phyloP scores from a whole-genome alignment of 2,329 filamentous ascomycete genomes.

The Shiraia sp. region DNA sequence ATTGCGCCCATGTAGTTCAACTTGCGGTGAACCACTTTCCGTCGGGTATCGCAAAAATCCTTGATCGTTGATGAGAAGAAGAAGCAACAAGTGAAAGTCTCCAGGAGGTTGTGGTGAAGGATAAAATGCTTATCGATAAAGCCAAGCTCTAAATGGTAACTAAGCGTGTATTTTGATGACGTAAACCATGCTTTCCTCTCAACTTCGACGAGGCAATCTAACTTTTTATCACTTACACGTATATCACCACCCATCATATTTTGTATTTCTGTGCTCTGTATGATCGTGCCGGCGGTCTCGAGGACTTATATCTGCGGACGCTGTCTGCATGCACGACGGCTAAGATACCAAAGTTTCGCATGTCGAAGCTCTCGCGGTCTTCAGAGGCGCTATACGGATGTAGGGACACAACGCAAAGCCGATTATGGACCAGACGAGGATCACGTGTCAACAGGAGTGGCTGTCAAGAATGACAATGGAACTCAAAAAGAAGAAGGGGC shows the following conservation, averaged over 20 bases:
- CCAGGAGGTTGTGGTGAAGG: too few species aligned
- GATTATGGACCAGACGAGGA: constrained; percentile 4
- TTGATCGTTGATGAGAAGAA: too few species aligned
- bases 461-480: neutral
- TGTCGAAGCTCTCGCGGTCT: constrained; percentile 7
- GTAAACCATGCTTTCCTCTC: neutral
- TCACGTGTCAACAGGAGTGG: neutral
- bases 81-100: too few species aligned
- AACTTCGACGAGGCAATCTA: neutral
- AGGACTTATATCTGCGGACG: constrained; percentile 43
- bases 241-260: neutral
- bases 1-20: too few species aligned
- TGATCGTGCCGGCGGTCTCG: constrained; percentile 26
- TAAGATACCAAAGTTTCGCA: constrained; percentile 8
- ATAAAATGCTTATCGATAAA: too few species aligned
- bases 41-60: too few species aligned
- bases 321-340: constrained; percentile 43
- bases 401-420: constrained; percentile 17
- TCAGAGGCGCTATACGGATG: constrained; percentile 28
- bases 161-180: too few species aligned
- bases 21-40: too few species aligned
- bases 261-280: constrained; percentile 23
- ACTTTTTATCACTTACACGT: too few species aligned
- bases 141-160: too few species aligned
- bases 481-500: constrained; percentile 51